These are phyloP conservation scores for Pseudomassariella vexata DNA, from an alignment of 2,329 filamentous ascomycete genomes.

Conservation along the genomic window DNA sequence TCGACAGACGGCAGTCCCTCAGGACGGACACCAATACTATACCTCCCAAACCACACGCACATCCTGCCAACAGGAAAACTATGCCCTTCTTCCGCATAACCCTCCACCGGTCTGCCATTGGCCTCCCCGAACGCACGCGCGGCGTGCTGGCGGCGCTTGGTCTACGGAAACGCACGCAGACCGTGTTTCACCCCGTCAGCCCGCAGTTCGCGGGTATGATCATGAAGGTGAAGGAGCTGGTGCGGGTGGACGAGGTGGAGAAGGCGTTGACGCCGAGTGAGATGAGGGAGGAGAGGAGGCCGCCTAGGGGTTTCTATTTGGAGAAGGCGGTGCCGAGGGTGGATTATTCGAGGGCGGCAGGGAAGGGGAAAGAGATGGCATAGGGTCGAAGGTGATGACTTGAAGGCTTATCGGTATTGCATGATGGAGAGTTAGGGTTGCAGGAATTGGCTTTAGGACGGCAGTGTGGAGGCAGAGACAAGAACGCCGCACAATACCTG, in stretches of 20 bases:
- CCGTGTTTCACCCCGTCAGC: conserved; percentile 82
- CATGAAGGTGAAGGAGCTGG: conserved; percentile 89
- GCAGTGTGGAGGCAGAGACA: too few species aligned
- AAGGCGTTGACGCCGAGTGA: conserved; percentile 57
- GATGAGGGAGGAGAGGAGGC: conserved; percentile 65
- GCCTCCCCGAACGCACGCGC: conserved; percentile 71
- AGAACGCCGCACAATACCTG: too few species aligned
- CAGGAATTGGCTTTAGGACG: too few species aligned
- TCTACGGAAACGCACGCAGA: conserved; percentile 75
- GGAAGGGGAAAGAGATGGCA: not conserved
- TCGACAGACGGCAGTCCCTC: too few species aligned
- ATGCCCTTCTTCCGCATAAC: conserved; percentile 90
- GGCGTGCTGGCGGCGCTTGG: conserved; percentile 82
- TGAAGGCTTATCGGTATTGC: too few species aligned
- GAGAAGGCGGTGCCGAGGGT: conserved; percentile 48
- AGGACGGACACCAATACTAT: too few species aligned
- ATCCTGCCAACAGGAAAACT: conserved; percentile 5
- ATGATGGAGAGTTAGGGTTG: too few species aligned
- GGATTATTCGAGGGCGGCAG: too few species aligned
- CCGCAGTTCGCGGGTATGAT: conserved; percentile 83
- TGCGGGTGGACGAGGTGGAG: conserved; percentile 74
- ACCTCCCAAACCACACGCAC: conserved; percentile 3
- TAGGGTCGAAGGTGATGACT: too few species aligned
- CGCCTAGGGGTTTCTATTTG: conserved; percentile 75
- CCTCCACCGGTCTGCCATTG: conserved; percentile 83